Evolutionary conservation across 257 asterid species (phyloP).

Genomic region (Penstemon eatonii): DNA sequence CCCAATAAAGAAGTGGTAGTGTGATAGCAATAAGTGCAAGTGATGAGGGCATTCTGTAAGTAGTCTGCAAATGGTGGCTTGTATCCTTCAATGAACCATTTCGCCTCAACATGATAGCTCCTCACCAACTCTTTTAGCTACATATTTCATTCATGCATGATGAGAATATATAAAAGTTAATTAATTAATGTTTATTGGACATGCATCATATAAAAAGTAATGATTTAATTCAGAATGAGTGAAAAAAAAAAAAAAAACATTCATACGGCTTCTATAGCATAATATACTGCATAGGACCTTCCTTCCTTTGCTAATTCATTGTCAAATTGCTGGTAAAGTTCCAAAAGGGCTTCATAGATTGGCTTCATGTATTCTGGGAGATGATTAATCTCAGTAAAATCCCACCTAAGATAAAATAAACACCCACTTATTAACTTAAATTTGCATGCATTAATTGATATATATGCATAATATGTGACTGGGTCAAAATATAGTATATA

Average conservation of each 20-base stretch:
- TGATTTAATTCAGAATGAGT: no score
- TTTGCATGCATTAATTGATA: not conserved
- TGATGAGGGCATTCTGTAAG: conserved; percentile 10
- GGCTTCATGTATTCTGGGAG: conserved; percentile 20
- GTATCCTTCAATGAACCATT: conserved; percentile 19
- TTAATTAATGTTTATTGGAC: no score
- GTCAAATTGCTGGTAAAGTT: not conserved
- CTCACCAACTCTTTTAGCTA: conserved; percentile 22
- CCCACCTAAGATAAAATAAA: conserved; percentile 14
- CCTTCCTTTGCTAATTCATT: conserved; percentile 1
- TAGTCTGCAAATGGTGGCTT: conserved; percentile 10
- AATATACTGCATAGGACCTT: not conserved
- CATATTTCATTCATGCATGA: not conserved
- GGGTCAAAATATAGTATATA: not conserved
- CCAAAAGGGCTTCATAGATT: not conserved
- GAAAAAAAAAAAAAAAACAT: no score
- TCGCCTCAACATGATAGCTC: conserved; percentile 23
- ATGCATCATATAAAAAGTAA: not conserved
- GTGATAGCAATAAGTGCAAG: conserved; percentile 10
- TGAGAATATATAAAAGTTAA: not conserved
- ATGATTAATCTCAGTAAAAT: not conserved
- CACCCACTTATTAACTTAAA: not conserved
- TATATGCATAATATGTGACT: no score
- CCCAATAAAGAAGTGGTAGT: conserved; percentile 15
- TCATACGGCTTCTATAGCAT: not conserved